Percentiles rank a stretch among this genome's conserved stretches.
Conservation (phyloP, 192 early-diverging fungal genomes). For the Coemansia sp. region DNA sequence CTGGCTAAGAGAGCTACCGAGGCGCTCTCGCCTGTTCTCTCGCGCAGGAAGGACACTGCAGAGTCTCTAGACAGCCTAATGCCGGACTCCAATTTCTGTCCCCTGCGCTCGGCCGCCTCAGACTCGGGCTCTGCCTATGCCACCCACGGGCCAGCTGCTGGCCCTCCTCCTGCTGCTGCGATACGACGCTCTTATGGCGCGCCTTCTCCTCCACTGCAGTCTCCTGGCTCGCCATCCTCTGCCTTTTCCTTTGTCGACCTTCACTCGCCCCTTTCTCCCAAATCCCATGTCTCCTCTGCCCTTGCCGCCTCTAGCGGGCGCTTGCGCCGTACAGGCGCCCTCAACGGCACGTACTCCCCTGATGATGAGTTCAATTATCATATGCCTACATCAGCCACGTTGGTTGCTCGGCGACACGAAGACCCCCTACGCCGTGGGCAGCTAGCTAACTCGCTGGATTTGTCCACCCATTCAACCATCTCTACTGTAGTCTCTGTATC, state of each 20-base stretch:
- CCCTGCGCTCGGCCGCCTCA: conserved; percentile 18
- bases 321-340: conserved; percentile 30
- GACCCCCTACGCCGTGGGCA: conserved; percentile 6
- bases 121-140: conserved; percentile 20
- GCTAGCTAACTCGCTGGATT: conserved; percentile 32
- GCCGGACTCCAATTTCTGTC: conserved; percentile 7
- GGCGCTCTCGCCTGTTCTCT: conserved; percentile 10
- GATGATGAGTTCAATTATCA: not conserved
- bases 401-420: conserved; percentile 12
- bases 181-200: conserved; percentile 10
- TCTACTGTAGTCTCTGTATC: conserved; percentile 50
- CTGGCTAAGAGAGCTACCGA: conserved; percentile 18
- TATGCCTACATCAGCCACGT: not conserved
- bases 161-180: not conserved
- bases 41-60: conserved; percentile 16
- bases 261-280: conserved; percentile 21
- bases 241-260: conserved; percentile 35
- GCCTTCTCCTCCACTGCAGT: conserved; percentile 16
- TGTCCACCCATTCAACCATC: conserved; percentile 34
- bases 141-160: conserved; percentile 4
- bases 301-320: conserved; percentile 16
- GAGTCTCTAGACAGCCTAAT: conserved; percentile 23
- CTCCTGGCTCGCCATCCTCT: conserved; percentile 32
- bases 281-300: conserved; percentile 13
- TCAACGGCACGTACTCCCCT: conserved; percentile 11